A percentile compares a stretch with the other conserved stretches of the same genome.
phyloP scores from a whole-genome alignment of 441 rosid species.

The Adansonia gregorii region DNA sequence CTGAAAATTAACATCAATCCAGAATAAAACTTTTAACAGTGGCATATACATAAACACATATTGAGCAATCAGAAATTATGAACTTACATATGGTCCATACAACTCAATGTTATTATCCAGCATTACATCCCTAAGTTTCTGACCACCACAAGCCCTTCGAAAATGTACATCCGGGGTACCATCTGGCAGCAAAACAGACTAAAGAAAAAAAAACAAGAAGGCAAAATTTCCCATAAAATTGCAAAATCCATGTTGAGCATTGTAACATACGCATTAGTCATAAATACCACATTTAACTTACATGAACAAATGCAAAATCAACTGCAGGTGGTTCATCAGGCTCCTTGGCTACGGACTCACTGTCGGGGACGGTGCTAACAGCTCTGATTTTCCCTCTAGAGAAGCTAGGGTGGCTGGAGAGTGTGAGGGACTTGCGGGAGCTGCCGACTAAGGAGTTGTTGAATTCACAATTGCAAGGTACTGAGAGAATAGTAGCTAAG shows the following conservation, averaged over 20 bases:
- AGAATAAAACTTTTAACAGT: not conserved
- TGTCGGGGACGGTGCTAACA: conserved; percentile 49
- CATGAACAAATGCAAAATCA: conserved; percentile 82
- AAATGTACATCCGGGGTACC: conserved; percentile 85
- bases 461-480: not conserved
- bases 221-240: not conserved
- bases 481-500: conserved; percentile 13
- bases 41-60: not conserved
- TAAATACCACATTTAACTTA: conserved; percentile 38
- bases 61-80: not conserved
- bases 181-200: conserved; percentile 88
- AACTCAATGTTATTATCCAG: conserved; percentile 74
- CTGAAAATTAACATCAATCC: conserved; percentile 40
- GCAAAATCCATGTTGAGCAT: not conserved
- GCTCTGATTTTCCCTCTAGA: conserved; percentile 46
- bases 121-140: conserved; percentile 88
- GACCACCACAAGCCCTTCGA: conserved; percentile 71
- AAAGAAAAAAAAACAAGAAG: conserved; percentile 17
- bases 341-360: conserved; percentile 38
- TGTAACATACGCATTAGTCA: not conserved
- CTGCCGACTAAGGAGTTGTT: not conserved
- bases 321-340: conserved; percentile 60
- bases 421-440: conserved; percentile 23
- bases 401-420: conserved; percentile 33
- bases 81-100: conserved; percentile 90